phyloP scores from a whole-genome alignment of 306 rosid species.

The Lathyrus oleraceus region DNA sequence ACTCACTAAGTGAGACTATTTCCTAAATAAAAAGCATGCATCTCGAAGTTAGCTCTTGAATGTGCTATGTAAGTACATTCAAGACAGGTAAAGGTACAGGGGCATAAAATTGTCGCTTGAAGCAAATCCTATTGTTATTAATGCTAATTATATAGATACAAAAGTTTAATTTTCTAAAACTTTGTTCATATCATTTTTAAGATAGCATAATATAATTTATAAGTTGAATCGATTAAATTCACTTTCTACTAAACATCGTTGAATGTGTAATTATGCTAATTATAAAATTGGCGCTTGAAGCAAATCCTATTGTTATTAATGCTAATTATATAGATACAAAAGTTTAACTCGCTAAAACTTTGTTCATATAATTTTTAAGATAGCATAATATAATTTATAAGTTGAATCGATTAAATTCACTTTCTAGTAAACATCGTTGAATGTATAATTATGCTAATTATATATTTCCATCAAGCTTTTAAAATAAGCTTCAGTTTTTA shows the following conservation, averaged over 20 bases:
- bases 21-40: neutral
- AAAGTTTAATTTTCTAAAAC: neutral
- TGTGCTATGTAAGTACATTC: neutral
- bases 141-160: neutral
- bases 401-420: neutral
- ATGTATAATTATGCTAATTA: neutral
- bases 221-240: neutral
- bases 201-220: neutral
- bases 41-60: neutral
- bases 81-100: neutral
- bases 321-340: neutral
- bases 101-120: neutral
- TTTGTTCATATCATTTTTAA: neutral
- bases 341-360: neutral
- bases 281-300: neutral
- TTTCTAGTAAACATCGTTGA: neutral
- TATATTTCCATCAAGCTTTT: conserved; percentile 3
- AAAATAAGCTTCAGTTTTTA: conserved; percentile 9
- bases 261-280: neutral
- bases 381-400: neutral
- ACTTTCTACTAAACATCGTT: neutral
- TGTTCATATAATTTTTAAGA: neutral
- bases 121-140: neutral
- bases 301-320: neutral
- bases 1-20: neutral